Percentiles rank a stretch among this genome's conserved stretches.
Evolutionary conservation across 2,329 filamentous ascomycete species (phyloP).

Genomic region (Clonostachys solani): DNA sequence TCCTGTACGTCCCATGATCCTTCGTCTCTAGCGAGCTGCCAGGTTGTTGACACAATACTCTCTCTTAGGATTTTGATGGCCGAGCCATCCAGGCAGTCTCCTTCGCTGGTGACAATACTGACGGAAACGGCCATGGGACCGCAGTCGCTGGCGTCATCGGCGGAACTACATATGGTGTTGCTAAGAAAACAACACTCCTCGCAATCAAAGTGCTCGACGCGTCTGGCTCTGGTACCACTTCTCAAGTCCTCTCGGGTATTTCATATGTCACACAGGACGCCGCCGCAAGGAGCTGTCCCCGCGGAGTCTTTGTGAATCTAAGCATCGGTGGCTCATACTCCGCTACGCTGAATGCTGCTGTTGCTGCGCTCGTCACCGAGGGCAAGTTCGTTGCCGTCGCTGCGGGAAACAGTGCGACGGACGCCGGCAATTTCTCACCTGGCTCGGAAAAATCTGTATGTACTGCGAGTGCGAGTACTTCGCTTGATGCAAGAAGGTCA

Average conservation of each 20-base stretch:
- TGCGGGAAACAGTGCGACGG: slow-evolving; percentile 7
- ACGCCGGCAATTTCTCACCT: slow-evolving; percentile 7
- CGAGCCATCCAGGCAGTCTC: slow-evolving; percentile 7
- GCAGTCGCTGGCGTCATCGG: slow-evolving; percentile 14
- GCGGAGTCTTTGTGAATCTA: slow-evolving; percentile 35
- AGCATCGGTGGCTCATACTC: slow-evolving; percentile 21
- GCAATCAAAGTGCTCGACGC: slow-evolving; percentile 32
- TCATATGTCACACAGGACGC: slow-evolving; percentile 23
- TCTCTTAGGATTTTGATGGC: slow-evolving; percentile 10
- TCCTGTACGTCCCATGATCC: slow-evolving; percentile 12
- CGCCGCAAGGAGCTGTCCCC: slow-evolving; percentile 11
- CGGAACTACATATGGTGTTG: slow-evolving; percentile 14
- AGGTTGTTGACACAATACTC: background rate
- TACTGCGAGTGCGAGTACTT: slow-evolving; percentile 16
- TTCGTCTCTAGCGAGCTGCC: background rate
- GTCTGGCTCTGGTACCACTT: slow-evolving; percentile 4
- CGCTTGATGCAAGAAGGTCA: slow-evolving; percentile 22
- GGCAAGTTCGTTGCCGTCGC: slow-evolving; percentile 10
- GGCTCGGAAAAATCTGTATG: slow-evolving; percentile 10
- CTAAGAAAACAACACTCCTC: slow-evolving; percentile 30
- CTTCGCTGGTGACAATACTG: slow-evolving; percentile 4
- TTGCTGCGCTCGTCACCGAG: slow-evolving; percentile 14
- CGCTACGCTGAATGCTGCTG: slow-evolving; percentile 21
- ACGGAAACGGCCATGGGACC: slow-evolving; percentile 28
- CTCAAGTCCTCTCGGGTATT: slow-evolving; percentile 16